These are phyloP conservation scores for Cladosporium sp. DNA, from an alignment of 2,329 filamentous ascomycete genomes.

Conservation along the genomic window DNA sequence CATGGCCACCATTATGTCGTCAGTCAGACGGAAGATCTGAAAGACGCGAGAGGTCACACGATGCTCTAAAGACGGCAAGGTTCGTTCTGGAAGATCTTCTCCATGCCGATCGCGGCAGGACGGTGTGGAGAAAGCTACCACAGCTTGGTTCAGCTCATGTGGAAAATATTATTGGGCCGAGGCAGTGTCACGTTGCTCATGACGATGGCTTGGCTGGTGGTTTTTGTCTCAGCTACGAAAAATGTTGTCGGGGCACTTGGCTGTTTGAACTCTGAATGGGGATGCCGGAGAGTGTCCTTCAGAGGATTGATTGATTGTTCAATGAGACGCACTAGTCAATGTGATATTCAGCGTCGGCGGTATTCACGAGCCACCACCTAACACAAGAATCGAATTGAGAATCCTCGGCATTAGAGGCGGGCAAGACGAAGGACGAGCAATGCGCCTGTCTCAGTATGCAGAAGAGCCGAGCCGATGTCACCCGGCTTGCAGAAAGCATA, in stretches of 20 bases:
- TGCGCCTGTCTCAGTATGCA: not conserved
- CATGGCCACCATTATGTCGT: constrained; percentile 1
- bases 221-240: constrained; percentile 4
- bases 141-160: not conserved
- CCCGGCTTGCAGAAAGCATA: not conserved
- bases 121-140: not conserved
- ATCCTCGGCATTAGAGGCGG: not conserved
- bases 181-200: constrained; percentile 13
- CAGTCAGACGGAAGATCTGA: constrained; percentile 1
- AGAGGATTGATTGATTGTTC: not conserved
- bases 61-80: constrained; percentile 3
- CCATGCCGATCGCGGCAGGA: constrained; percentile 2
- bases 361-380: not conserved
- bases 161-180: constrained; percentile 3
- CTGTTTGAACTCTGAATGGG: not conserved
- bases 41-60: constrained; percentile 7
- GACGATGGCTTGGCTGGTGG: constrained; percentile 7
- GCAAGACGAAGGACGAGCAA: not conserved
- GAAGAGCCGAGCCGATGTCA: not conserved
- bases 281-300: not conserved
- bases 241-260: not conserved
- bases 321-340: not conserved
- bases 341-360: not conserved
- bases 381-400: not conserved
- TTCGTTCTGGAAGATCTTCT: constrained; percentile 8